Evolutionary conservation across 2,329 filamentous ascomycete genomes (phyloP), one percentile per base, ranked within the genome.

Genomic region (Aspergillus luchuensis): DNA sequence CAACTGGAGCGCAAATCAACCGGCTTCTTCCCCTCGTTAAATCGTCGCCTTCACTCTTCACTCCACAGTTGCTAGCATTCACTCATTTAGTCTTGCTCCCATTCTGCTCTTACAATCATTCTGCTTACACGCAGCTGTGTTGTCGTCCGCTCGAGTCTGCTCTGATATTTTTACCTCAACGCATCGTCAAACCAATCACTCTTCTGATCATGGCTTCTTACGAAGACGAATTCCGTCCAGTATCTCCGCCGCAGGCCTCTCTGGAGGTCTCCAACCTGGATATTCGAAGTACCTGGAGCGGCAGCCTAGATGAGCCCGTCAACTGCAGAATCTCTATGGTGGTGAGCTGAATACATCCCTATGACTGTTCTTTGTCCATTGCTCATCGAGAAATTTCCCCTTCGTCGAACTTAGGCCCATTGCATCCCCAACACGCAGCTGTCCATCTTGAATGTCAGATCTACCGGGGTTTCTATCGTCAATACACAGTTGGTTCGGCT

Each of bases 251-350:
- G 51, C 60, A 19, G 51, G 56, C n/a, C 48, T 28, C 47, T 57
- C 67, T 57, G 3, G 59, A 66, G 6, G 67, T 72, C 56, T 69
- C 58, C 41, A 69, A 72, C 25, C 65, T 76, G 8, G 71, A 75
- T 41, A 45, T 77, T 21, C 67, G 62, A 36, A 71, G 72, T 13
- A 67, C 67, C 13, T 77, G 75, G 75, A 66, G 64, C 54, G 74
- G 73, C 3, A 62, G 68, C 30, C 56, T 59, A 3, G 55, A 52
- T 8, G 64, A 69, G 30, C 63, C 69, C 28, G 68, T 73, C 17
- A 60, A 67, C 21, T 50, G 75, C 43, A 67, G 58, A 17, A 64
- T 76, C 3, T 63, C 66, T 1, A 49, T 77, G 8, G 72, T 76
- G 61, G 74, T 76, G 70, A 62, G 57, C 25, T 47, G n/a, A 2